Evolutionary conservation across 805 yeast species (phyloP).

Genomic region (Starmerella stigmatis): DNA sequence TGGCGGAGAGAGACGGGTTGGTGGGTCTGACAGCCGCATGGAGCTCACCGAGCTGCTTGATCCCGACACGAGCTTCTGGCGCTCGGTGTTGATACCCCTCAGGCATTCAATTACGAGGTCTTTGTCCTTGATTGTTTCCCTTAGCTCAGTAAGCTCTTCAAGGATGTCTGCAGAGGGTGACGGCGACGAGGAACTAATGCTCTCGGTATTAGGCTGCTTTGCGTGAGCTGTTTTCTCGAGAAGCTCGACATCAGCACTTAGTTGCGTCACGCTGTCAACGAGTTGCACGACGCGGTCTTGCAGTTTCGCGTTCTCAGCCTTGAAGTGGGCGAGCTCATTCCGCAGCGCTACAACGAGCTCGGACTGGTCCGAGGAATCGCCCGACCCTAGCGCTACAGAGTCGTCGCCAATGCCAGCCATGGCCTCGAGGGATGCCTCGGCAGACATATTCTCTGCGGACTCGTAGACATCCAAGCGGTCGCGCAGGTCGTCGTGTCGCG

Average conservation of each 20-base stretch:
- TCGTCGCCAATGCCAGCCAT: conserved; percentile 16
- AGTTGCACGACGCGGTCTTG: conserved; percentile 19
- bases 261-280: conserved; percentile 17
- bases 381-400: not conserved
- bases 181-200: conserved; percentile 28
- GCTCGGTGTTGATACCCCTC: conserved; percentile 4
- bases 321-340: conserved; percentile 1
- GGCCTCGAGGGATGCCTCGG: conserved; percentile 24
- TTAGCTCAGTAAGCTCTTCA: conserved; percentile 57
- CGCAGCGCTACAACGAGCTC: not conserved
- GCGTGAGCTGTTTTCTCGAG: conserved; percentile 9
- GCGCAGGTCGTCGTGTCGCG: conserved; percentile 23
- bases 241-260: conserved; percentile 15
- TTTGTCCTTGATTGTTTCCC: conserved; percentile 31
- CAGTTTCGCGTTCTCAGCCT: conserved; percentile 20
- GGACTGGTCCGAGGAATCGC: not conserved
- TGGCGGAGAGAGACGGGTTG: not conserved
- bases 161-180: no score
- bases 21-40: not conserved
- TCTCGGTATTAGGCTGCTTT: not conserved
- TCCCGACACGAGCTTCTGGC: not conserved
- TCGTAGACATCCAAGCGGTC: conserved; percentile 23
- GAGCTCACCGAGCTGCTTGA: not conserved
- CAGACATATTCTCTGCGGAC: conserved; percentile 11
- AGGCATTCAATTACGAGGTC: conserved; percentile 12